Evolutionary conservation across 2,329 filamentous ascomycete species (phyloP).

Genomic region (Ilyonectria sp.): DNA sequence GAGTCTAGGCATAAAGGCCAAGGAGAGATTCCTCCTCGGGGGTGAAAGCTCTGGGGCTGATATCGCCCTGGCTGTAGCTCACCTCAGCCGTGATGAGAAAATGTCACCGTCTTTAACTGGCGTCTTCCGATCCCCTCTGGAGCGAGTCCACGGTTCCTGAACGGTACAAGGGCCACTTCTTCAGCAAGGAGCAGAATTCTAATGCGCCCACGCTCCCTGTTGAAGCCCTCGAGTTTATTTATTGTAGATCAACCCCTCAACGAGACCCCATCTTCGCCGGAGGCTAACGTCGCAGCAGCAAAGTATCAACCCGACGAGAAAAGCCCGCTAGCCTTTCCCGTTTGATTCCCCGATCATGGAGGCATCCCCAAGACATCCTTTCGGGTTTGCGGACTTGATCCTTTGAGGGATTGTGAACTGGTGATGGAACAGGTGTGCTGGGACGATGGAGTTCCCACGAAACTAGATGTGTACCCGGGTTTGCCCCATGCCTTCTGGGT

Average conservation of each 20-base stretch:
- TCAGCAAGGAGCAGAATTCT: slow-evolving; percentile 49
- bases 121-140: slow-evolving; percentile 45
- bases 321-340: slow-evolving; percentile 46
- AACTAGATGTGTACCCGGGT: slow-evolving; percentile 49
- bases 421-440: slow-evolving; percentile 47
- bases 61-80: slow-evolving; percentile 45
- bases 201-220: slow-evolving; percentile 42
- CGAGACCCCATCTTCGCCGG: not conserved
- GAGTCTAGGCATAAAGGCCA: too few relatives aligned
- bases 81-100: slow-evolving; percentile 36
- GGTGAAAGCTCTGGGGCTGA: slow-evolving; percentile 48
- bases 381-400: slow-evolving; percentile 51
- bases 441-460: slow-evolving; percentile 48
- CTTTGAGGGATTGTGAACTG: slow-evolving; percentile 44
- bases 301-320: slow-evolving; percentile 45
- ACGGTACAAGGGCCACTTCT: slow-evolving; percentile 46
- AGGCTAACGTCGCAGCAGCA: slow-evolving; percentile 26
- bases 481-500: slow-evolving; percentile 51
- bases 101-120: slow-evolving; percentile 46
- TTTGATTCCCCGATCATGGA: slow-evolving; percentile 21
- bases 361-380: slow-evolving; percentile 52
- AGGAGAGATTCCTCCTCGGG: too few relatives aligned
- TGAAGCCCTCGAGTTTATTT: slow-evolving; percentile 42
- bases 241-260: slow-evolving; percentile 32
- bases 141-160: slow-evolving; percentile 41